These are phyloP conservation scores for Hortiboletus rubellus DNA, from an alignment of 1,284 basidiomycete species.

Conservation along the genomic window DNA sequence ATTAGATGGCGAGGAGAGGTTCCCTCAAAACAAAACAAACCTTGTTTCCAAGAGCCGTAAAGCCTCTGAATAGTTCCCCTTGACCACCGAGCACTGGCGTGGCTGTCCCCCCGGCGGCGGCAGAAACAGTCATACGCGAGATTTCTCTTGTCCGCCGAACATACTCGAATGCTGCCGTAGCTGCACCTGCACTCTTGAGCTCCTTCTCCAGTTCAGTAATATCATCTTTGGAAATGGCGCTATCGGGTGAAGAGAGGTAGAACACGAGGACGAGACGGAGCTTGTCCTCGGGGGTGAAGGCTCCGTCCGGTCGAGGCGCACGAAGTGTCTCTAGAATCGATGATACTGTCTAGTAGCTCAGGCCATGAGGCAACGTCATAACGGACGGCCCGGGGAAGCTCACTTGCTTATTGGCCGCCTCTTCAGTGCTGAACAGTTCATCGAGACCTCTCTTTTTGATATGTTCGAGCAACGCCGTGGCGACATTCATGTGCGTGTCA, in stretches of 20 bases:
- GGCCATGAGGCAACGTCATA: constrained; percentile 6
- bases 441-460: constrained; percentile 96
- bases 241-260: constrained; percentile 86
- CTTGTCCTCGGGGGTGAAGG: constrained; percentile 82
- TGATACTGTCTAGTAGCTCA: constrained; percentile 59
- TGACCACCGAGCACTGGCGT: constrained; percentile 77
- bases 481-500: constrained; percentile 99
- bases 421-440: constrained; percentile 96
- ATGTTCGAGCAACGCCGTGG: constrained; percentile 91
- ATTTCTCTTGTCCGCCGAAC: constrained; percentile 92
- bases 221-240: constrained; percentile 82
- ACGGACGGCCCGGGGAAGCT: neutral
- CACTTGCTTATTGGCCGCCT: constrained; percentile 84
- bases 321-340: constrained; percentile 83
- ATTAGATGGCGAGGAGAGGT: constrained; percentile 8
- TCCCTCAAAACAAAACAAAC: constrained; percentile 46
- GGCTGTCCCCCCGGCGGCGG: constrained; percentile 58
- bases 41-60: constrained; percentile 88
- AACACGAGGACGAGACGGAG: constrained; percentile 92
- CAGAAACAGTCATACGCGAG: constrained; percentile 84
- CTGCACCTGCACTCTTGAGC: constrained; percentile 76
- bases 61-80: constrained; percentile 85
- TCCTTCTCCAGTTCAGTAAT: constrained; percentile 86
- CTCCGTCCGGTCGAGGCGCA: constrained; percentile 60
- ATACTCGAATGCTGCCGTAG: constrained; percentile 88